A percentile compares a stretch with the other conserved stretches of the same genome.
These are phyloP conservation scores for Pseudonitzschia delicatissima DNA, from an alignment of 108 stramenopile genomes.

Conservation along the genomic window DNA sequence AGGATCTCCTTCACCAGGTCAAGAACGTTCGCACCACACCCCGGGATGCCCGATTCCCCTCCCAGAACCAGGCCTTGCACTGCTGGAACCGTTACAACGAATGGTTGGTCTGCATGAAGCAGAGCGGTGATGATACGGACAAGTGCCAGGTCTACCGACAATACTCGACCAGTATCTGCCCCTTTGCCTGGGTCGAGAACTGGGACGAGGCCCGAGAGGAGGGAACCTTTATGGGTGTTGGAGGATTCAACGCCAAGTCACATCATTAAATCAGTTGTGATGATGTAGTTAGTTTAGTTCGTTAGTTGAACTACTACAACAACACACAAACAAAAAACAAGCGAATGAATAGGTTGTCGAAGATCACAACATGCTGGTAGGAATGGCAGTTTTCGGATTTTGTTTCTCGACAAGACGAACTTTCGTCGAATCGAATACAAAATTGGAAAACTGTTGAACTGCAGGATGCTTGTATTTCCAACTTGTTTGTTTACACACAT, in stretches of 20 bases:
- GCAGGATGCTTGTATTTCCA: too few species aligned
- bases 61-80: slow-evolving; percentile 87
- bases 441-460: too few species aligned
- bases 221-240: slow-evolving; percentile 59
- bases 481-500: too few species aligned
- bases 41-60: slow-evolving; percentile 85
- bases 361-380: background rate
- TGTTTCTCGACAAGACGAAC: background rate
- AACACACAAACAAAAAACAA: background rate
- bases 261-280: background rate
- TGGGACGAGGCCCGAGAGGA: slow-evolving; percentile 91
- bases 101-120: slow-evolving; percentile 90
- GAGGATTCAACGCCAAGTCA: background rate
- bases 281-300: too few species aligned
- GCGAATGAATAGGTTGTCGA: background rate
- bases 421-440: too few species aligned
- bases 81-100: slow-evolving; percentile 98
- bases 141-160: slow-evolving; percentile 80
- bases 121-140: slow-evolving; percentile 67
- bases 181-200: slow-evolving; percentile 74
- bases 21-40: slow-evolving; percentile 86
- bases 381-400: background rate
- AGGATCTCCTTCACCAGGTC: slow-evolving; percentile 73
- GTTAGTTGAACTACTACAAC: background rate
- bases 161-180: slow-evolving; percentile 81